Conservation (phyloP, 2,329 filamentous ascomycete species). For the Oidium heveae region DNA sequence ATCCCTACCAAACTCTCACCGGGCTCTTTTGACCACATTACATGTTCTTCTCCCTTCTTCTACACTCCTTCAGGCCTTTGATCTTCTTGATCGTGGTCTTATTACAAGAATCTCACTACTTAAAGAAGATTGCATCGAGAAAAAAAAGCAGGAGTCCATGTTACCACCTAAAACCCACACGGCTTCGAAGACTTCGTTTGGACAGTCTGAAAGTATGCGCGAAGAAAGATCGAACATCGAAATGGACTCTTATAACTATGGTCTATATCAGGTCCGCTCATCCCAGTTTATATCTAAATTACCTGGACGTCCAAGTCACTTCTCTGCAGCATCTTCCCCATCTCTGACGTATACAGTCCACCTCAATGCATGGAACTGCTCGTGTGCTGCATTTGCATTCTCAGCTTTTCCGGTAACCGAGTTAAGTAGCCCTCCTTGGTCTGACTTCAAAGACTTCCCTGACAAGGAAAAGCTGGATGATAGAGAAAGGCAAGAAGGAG, state of each 20-base stretch:
- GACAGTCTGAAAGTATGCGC: background rate
- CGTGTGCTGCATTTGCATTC: slow-evolving; percentile 63
- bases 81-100: slow-evolving; percentile 58
- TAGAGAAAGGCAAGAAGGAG: slow-evolving; percentile 1
- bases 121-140: background rate
- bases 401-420: slow-evolving; percentile 28
- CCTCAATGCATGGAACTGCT: slow-evolving; percentile 62
- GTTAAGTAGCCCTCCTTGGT: background rate
- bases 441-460: background rate
- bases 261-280: slow-evolving; percentile 8
- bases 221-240: background rate
- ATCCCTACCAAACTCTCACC: slow-evolving; percentile 9
- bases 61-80: slow-evolving; percentile 59
- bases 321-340: slow-evolving; percentile 1
- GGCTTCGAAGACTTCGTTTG: background rate
- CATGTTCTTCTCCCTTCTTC: slow-evolving; percentile 59
- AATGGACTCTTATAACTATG: background rate
- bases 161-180: background rate
- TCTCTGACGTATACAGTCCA: slow-evolving; percentile 39
- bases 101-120: slow-evolving; percentile 28
- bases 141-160: slow-evolving; percentile 1
- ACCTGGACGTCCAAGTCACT: slow-evolving; percentile 6
- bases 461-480: background rate
- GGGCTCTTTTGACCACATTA: slow-evolving; percentile 24
- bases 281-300: slow-evolving; percentile 12